Conservation (phyloP, 2,329 filamentous ascomycete species). For the Stachybotrys elegans region DNA sequence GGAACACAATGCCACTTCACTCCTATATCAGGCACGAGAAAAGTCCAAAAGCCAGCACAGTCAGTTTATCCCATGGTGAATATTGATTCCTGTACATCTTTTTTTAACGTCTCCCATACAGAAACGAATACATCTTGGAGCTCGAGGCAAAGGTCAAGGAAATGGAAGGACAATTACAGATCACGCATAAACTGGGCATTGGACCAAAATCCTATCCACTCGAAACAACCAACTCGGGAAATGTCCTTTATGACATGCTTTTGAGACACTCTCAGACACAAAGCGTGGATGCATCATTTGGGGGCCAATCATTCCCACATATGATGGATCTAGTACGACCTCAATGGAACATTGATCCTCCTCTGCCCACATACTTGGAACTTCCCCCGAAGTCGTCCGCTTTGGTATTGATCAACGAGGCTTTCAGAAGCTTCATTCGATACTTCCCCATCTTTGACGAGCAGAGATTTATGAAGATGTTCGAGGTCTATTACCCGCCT, state of each 20-base stretch:
- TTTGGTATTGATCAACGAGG: conserved; percentile 9
- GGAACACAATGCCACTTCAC: conserved; percentile 22
- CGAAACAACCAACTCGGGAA: not conserved
- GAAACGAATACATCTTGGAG: conserved; percentile 13
- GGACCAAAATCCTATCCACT: not conserved
- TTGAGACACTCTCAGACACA: not conserved
- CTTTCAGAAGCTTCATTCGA: conserved; percentile 11
- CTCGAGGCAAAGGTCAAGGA: conserved; percentile 12
- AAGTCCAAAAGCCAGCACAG: conserved; percentile 15
- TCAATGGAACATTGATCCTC: no score
- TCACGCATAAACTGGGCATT: not conserved
- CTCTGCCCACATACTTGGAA: no score
- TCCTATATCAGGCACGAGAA: conserved; percentile 16
- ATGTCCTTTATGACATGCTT: not conserved
- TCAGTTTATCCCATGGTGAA: conserved; percentile 7
- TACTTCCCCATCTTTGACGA: conserved; percentile 16
- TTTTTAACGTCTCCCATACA: conserved; percentile 4
- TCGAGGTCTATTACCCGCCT: conserved; percentile 9
- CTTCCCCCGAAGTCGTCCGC: conserved; percentile 11
- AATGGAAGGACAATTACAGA: conserved; percentile 8
- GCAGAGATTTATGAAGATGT: conserved; percentile 9
- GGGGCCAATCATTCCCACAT: not conserved
- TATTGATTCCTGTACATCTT: no score
- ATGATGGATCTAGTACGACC: not conserved
- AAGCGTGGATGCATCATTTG: not conserved